A percentile compares a stretch with the other conserved stretches of the same genome.
phyloP scores from a whole-genome alignment of 441 rosid genomes.

The Brassica balearica region DNA sequence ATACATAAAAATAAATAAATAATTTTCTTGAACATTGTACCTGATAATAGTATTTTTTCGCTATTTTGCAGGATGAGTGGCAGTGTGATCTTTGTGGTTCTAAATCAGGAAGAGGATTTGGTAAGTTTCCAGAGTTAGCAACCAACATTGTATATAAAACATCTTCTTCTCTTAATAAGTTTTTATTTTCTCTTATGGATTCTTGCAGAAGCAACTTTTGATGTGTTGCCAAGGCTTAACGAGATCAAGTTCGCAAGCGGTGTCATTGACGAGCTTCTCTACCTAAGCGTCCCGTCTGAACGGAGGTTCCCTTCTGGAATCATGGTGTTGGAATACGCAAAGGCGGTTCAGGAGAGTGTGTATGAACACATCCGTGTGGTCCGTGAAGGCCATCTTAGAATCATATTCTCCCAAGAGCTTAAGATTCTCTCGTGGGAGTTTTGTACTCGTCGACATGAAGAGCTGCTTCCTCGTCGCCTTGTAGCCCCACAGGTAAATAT shows the following conservation, averaged over 20 bases:
- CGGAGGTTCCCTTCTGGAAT: slow-evolving; percentile 75
- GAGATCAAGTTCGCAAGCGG: slow-evolving; percentile 99
- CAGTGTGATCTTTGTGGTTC: slow-evolving; percentile 94
- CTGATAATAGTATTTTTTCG: neutral
- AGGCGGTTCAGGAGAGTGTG: slow-evolving; percentile 97
- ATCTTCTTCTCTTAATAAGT: neutral
- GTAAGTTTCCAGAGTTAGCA: slow-evolving; percentile 54
- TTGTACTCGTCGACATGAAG: slow-evolving; percentile 95
- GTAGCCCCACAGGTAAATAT: slow-evolving; percentile 91
- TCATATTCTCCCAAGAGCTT: slow-evolving; percentile 85
- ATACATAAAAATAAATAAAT: too few relatives aligned
- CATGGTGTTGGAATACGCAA: slow-evolving; percentile 87
- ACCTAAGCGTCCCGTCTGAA: slow-evolving; percentile 89
- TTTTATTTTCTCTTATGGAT: slow-evolving; percentile 1
- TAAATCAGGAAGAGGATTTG: slow-evolving; percentile 98
- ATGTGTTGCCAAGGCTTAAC: slow-evolving; percentile 93
- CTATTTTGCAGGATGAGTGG: slow-evolving; percentile 85
- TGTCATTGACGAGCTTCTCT: slow-evolving; percentile 93
- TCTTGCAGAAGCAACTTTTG: slow-evolving; percentile 92
- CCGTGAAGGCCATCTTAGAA: slow-evolving; percentile 97
- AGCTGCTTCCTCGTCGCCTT: slow-evolving; percentile 93
- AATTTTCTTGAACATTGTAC: neutral
- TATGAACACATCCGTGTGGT: slow-evolving; percentile 97
- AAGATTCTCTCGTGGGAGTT: slow-evolving; percentile 99
- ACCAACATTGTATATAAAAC: slow-evolving; percentile 15